Conservation (phyloP, 495 filamentous ascomycete genomes). For the Schizothecium vesticola region DNA sequence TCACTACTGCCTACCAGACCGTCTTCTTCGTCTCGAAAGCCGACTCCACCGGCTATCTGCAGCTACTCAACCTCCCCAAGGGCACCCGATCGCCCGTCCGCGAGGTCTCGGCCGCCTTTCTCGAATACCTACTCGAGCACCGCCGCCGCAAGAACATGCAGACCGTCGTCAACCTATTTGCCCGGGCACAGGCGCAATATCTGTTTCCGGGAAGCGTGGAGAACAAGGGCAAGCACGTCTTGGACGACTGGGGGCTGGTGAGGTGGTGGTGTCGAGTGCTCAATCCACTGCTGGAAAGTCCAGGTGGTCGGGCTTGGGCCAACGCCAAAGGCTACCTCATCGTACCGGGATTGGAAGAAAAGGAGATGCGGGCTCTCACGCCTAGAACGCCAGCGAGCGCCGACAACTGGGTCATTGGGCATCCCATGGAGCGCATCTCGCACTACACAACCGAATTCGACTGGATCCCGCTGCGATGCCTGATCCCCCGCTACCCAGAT, state of each 20-base stretch:
- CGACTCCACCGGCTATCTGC: constrained; percentile 86
- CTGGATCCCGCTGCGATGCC: constrained; percentile 67
- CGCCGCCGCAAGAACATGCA: constrained; percentile 62
- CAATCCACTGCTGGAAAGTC: constrained; percentile 62
- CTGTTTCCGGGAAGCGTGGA: constrained; percentile 88
- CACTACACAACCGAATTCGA: constrained; percentile 56
- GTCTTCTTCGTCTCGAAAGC: constrained; percentile 95
- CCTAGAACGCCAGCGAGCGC: constrained; percentile 39
- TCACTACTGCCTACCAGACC: constrained; percentile 69
- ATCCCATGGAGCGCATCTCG: constrained; percentile 55
- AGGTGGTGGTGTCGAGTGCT: constrained; percentile 92
- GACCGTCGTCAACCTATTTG: constrained; percentile 84
- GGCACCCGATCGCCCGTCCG: constrained; percentile 67
- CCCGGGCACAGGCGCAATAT: constrained; percentile 87
- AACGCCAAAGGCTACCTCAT: constrained; percentile 68
- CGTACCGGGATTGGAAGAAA: constrained; percentile 75
- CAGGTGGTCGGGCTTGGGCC: constrained; percentile 28
- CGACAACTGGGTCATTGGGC: constrained; percentile 48
- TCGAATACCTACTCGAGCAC: constrained; percentile 64
- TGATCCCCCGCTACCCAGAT: constrained; percentile 90
- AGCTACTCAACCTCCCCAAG: constrained; percentile 54
- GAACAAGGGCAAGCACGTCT: constrained; percentile 82
- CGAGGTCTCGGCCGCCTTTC: constrained; percentile 66
- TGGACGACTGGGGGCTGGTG: constrained; percentile 82
- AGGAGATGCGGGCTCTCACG: constrained; percentile 63